A percentile compares a stretch with the other conserved stretches of the same genome.
Evolutionary conservation across 352 stramenopile species (phyloP).

Genomic region (Globisporangium radiosum): DNA sequence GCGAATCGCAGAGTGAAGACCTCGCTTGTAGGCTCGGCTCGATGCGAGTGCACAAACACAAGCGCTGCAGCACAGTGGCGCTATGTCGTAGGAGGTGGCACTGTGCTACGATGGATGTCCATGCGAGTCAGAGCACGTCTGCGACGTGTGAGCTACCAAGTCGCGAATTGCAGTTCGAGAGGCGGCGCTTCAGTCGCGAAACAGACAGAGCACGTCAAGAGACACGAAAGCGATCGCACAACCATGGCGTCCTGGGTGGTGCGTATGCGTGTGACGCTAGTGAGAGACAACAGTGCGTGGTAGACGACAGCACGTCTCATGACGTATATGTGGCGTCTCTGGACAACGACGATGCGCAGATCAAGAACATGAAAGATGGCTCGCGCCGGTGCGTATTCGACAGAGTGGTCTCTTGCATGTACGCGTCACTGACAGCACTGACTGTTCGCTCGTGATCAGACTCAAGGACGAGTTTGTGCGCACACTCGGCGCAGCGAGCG

Average conservation of each 20-base stretch:
- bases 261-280: not conserved
- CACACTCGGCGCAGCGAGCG: slow-evolving; percentile 36
- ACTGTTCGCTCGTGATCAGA: slow-evolving; percentile 12
- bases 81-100: too few species aligned
- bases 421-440: not conserved
- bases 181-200: not conserved
- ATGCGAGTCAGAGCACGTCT: too few species aligned
- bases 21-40: too few species aligned
- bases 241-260: slow-evolving; percentile 39
- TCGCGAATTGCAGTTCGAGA: too few species aligned
- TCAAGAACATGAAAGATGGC: slow-evolving; percentile 77
- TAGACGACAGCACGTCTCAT: too few species aligned
- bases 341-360: slow-evolving; percentile 12
- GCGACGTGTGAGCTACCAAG: too few species aligned
- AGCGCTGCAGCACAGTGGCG: too few species aligned
- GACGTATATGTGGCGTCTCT: not conserved
- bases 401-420: not conserved
- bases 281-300: not conserved
- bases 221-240: not conserved
- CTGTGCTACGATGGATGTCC: too few species aligned
- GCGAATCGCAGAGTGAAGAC: too few species aligned
- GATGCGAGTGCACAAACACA: too few species aligned
- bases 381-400: slow-evolving; percentile 36
- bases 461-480: slow-evolving; percentile 72
- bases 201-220: not conserved